Evolutionary conservation across 2,329 filamentous ascomycete species (phyloP), one percentile per base, ranked within the genome.

Genomic region (Fusarium pseudonygamai): DNA sequence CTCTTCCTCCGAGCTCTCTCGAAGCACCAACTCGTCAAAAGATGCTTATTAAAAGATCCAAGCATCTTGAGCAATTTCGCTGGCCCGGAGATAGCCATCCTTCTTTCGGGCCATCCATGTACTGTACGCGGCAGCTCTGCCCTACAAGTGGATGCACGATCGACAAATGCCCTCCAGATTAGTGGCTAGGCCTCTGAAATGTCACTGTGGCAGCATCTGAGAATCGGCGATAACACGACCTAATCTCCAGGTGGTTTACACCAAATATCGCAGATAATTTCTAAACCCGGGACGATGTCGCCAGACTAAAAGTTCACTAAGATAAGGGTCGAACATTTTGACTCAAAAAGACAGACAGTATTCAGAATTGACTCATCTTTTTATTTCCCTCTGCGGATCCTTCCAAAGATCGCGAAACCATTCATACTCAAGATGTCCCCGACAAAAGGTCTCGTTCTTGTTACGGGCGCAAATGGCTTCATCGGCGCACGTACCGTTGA

Each of bases 401-500:
- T 8, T 1, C 6, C 12, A 12, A 9, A 18, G 6, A 37, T 20
- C 37, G 22, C 16, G 4, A 8, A 28, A 26, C 3, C 12, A 1
- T 18, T 20, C 12, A 8, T 5, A 22, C 2, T 14, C 11, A 63
- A n/a, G 1, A 69, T 69, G 67, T 46, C 58, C 8, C 45, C 64
- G 4, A 40, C 32, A 12, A 69, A 69, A 20, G 64, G 45, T 3
- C 22, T 69, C 7, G 67, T 57, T 32, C 67, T 69, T 7, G 64
- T 69, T 34, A 69, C 67, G 1, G 67, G 67, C 15, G 67, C 64
- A 2, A 69, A 69, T 57, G 67, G 67, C 11, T 69, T 69, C 24
- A 69, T 69, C 13, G 67, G 67, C 2, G 67, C 64, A 8, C 67
- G 58, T 2, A 69, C 64, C 0, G 64, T 69, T 28, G 64, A 69